Percentiles rank a stretch among this genome's conserved stretches.
Conservation (phyloP, 192 early-diverging fungal species). For the Jimgerdemannia lactiflua region DNA sequence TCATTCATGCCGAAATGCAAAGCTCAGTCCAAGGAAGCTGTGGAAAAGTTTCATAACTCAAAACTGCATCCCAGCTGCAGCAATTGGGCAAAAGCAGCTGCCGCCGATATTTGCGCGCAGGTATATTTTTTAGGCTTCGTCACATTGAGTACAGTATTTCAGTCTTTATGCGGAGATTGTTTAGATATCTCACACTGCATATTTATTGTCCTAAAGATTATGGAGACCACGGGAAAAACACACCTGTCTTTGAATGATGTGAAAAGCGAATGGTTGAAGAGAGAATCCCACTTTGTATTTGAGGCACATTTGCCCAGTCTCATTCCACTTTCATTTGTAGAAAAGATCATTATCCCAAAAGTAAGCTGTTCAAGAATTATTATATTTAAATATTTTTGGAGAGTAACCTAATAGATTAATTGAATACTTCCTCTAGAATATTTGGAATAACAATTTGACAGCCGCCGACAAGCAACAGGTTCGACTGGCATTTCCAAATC, state of each 20-base stretch:
- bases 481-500: neutral
- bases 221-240: neutral
- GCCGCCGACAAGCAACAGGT: neutral
- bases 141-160: neutral
- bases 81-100: neutral
- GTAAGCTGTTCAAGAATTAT: neutral
- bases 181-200: neutral
- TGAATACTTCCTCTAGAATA: neutral
- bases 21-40: neutral
- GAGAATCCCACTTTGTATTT: neutral
- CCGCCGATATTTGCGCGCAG: neutral
- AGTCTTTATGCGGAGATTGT: neutral
- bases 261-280: neutral
- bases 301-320: neutral
- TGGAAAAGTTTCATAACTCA: neutral
- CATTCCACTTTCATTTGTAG: neutral
- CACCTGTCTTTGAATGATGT: neutral
- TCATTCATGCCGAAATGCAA: neutral
- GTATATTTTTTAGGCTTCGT: neutral
- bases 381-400: neutral
- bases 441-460: neutral
- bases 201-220: neutral
- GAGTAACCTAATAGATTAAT: neutral
- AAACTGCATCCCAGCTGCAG: neutral
- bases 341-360: neutral